Percentiles rank a stretch among this genome's conserved stretches.
phyloP scores from a whole-genome alignment of 257 asterid genomes.

The Jasminum sambac region DNA sequence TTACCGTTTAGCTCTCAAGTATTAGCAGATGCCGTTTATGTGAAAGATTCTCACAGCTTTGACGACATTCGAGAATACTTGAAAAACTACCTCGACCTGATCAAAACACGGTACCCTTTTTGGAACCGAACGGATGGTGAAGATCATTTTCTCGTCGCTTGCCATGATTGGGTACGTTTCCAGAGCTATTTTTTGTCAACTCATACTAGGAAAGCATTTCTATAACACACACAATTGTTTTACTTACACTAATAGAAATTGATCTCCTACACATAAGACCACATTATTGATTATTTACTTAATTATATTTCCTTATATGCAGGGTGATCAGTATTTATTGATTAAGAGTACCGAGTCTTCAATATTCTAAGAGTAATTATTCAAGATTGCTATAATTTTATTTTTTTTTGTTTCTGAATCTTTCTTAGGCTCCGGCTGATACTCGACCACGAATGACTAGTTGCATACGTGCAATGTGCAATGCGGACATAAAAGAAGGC shows the following conservation, averaged over 20 bases:
- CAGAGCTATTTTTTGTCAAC: background rate
- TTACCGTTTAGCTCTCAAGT: slow-evolving; percentile 67
- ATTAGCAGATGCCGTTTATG: slow-evolving; percentile 49
- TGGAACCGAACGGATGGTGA: slow-evolving; percentile 69
- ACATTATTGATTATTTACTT: no score
- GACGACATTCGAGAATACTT: slow-evolving; percentile 47
- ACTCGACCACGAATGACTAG: slow-evolving; percentile 56
- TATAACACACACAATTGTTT: no score
- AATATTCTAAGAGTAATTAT: no score
- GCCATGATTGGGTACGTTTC: slow-evolving; percentile 79
- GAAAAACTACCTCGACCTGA: slow-evolving; percentile 47
- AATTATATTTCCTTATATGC: no score
- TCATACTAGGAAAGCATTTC: background rate
- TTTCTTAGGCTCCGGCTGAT: slow-evolving; percentile 69
- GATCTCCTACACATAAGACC: no score
- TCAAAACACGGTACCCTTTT: slow-evolving; percentile 49
- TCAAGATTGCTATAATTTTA: no score
- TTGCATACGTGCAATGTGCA: slow-evolving; percentile 72
- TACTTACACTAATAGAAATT: no score
- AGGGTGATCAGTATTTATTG: no score
- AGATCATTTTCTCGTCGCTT: slow-evolving; percentile 80
- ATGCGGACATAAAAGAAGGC: slow-evolving; percentile 61
- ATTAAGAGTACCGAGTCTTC: no score
- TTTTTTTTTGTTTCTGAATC: background rate
- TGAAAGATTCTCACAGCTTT: slow-evolving; percentile 59